Base-by-base conservation (phyloP, 768 basidiomycete species). In the Agrocybe chaxingu region DNA sequence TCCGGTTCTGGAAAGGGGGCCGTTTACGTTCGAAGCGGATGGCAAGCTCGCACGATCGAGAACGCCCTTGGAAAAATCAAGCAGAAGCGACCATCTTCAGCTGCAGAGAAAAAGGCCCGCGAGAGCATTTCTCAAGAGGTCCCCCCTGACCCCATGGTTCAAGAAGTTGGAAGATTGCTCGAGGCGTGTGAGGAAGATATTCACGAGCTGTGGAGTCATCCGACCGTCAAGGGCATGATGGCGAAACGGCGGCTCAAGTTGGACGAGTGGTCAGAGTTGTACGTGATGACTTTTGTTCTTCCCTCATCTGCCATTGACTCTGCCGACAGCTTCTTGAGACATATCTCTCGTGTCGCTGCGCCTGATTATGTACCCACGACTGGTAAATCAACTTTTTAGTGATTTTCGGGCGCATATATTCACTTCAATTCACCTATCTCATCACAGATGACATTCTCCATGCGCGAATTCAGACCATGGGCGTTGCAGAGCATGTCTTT, bases 221-320 rank as follows among this genome's bases (percentile, higher is more conserved):
- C 84, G 0, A 76, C 79, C 7, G 90, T 93, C 46, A 81, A 79
- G 60, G 79, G 75, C 24, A 67, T 92, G 65, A 83, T 90, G 41
- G 71, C 71, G 16, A 82, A 79, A 60, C 76, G 89, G 50, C 82
- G 83, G 51, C 67, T 92, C 43, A 85, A 87, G 60, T 72, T 92
- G 45, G 89, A 92, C 56, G 90, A 93, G 65, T 91, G 89, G 85
- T 82, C 88, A 9, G 90, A 92, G 69, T 93, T 88, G 90, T 92
- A 62, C 66, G 90, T 75, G 12, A 18, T 40, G 11, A 8, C 36
- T 29, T 37, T 32, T 42, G 48, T 48, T 42, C 10, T 38, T 38
- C 24, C 9, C n/a, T 12, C 48, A 31, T 50, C 54, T 51, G 45
- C 63, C 48, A 66, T 46, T 10, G 51, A 44, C 32, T 45, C 39